Evolutionary conservation across 208 protist genomes (phyloP).

Genomic region (Leishmania turanica): DNA sequence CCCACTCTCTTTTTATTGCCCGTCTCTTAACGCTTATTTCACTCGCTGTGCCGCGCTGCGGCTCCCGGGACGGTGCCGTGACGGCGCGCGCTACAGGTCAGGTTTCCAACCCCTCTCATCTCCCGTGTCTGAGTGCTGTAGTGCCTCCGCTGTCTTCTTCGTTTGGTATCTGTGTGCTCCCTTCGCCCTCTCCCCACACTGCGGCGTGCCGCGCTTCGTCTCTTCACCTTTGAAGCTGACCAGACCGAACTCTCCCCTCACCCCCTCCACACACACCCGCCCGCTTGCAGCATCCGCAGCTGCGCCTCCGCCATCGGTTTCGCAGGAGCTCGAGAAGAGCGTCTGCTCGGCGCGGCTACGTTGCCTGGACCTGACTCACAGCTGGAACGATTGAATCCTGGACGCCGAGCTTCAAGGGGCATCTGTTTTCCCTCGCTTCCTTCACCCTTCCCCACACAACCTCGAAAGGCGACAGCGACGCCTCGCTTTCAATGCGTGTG

Average conservation of each 20-base stretch:
- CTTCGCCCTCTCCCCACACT: neutral
- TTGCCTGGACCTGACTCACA: neutral
- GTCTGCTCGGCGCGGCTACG: neutral
- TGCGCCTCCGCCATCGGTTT: neutral
- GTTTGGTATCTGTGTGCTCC: neutral
- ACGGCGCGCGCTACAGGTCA: neutral
- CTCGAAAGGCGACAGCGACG: neutral
- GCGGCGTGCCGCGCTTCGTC: neutral
- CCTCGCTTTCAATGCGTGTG: neutral
- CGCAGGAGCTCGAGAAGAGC: neutral
- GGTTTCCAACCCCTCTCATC: too few species aligned
- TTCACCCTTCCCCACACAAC: neutral
- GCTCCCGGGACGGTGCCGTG: neutral
- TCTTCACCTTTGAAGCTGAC: neutral
- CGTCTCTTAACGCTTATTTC: neutral
- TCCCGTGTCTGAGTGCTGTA: neutral
- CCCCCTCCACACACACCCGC: neutral
- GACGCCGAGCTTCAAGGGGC: neutral
- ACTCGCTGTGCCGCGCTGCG: neutral
- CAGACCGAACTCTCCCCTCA: neutral
- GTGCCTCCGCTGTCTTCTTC: neutral
- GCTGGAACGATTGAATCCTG: too few species aligned
- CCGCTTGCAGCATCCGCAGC: neutral
- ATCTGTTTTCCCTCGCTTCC: neutral
- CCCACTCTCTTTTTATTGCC: neutral